Base-by-base conservation (phyloP, 805 yeast genomes). In the Candida hispaniensis region DNA sequence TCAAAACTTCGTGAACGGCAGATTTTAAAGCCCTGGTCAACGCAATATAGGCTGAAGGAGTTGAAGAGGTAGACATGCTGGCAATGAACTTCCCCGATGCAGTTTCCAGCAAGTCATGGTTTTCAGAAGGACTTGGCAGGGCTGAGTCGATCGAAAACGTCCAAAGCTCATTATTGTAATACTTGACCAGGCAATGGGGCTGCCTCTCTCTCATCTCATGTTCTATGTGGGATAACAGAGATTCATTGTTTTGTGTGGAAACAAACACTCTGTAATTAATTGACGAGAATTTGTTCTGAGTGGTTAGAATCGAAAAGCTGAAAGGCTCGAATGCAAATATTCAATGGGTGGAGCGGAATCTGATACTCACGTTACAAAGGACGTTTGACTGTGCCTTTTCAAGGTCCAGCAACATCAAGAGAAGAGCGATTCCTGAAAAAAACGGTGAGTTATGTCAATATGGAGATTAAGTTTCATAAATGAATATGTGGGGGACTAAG, bases 131-230 rank as follows among this genome's bases (percentile, higher is more conserved):
- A 0, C 18, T 26, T 1, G 51, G 50, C 7, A 48, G 40, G 6
- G 34, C 23, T 15, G 41, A 44, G 8, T 25, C 16, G 3, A 44
- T 14, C 2, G 50, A 41, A 36, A 50, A 50, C 3, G 47, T 46
- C 55, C 55, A 50, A n/a, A 50, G 41, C 39, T 50, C 54, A 12
- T 42, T 47, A 23, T 44, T 41, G 16, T 35, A 16, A 8, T 42
- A 26, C 8, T 39, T 41, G 13, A 44, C 49, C 16, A 50, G 21
- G 6, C 50, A 44, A n/a, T 27, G n/a, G 3, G 39, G 38, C 12
- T 39, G 19, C 12, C 39, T 43, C 18, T 39, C 26, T 4, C 55
- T 42, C 4, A 51, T 38, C 4, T 44, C 33, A 49, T 48, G 43
- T 35, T 47, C 54, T 2, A 54, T 54, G 15, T 44, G 41, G 4